A percentile compares a stretch with the other conserved stretches of the same genome.
Conservation (phyloP, 2,329 filamentous ascomycete species). For the Fonsecaea pugnacius region DNA sequence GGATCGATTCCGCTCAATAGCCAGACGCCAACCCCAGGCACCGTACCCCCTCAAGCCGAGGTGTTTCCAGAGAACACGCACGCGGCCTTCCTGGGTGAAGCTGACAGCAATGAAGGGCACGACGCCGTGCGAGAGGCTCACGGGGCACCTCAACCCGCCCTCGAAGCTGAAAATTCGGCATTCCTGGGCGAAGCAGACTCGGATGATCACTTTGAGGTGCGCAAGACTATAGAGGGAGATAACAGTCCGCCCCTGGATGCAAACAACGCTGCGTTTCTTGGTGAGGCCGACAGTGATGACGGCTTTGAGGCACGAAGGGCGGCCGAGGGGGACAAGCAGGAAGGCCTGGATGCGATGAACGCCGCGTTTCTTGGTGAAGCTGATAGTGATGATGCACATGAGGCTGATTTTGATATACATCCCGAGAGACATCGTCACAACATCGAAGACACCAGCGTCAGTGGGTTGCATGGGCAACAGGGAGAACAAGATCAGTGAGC, state of each 20-base stretch:
- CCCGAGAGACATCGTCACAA: slow-evolving; percentile 32
- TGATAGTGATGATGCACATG: slow-evolving; percentile 34
- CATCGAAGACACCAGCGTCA: slow-evolving; percentile 32
- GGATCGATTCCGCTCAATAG: slow-evolving; percentile 13
- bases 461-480: slow-evolving; percentile 31
- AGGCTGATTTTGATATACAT: slow-evolving; percentile 31
- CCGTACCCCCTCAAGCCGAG: slow-evolving; percentile 14
- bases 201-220: slow-evolving; percentile 31
- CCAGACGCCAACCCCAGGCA: slow-evolving; percentile 17
- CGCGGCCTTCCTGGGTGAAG: slow-evolving; percentile 35
- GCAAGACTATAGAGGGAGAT: slow-evolving; percentile 26
- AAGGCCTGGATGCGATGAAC: slow-evolving; percentile 24
- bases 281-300: slow-evolving; percentile 34
- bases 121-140: slow-evolving; percentile 25
- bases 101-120: slow-evolving; percentile 34
- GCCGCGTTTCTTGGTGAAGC: slow-evolving; percentile 33
- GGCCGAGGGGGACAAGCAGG: slow-evolving; percentile 30
- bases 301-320: slow-evolving; percentile 31
- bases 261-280: slow-evolving; percentile 27
- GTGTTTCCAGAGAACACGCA: slow-evolving; percentile 21
- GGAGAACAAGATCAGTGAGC: slow-evolving; percentile 28
- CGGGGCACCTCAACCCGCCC: slow-evolving; percentile 20
- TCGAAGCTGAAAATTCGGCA: slow-evolving; percentile 31
- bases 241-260: slow-evolving; percentile 24
- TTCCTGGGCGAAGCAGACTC: slow-evolving; percentile 32